Evolutionary conservation across 345 rosid genomes (phyloP), one percentile per base, ranked within the genome.

Genomic region (Syzygium oleosum): DNA sequence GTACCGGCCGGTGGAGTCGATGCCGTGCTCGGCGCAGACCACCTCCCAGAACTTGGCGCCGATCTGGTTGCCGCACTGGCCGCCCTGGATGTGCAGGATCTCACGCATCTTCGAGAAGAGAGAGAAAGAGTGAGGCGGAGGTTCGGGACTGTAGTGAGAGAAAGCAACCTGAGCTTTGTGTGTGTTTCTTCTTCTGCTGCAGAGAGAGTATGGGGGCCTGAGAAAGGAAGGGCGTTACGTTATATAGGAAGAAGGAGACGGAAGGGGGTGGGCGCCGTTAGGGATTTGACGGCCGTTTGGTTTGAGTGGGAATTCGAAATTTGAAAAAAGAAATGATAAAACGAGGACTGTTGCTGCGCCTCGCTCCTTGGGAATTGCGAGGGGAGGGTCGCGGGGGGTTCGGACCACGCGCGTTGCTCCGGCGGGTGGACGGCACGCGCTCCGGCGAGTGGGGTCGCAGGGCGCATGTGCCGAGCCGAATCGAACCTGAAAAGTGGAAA

Each of bases 31-130:
- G 56, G 92, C 88, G 84, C 94, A 92, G 34, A 92, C 93, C 78
- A 92, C 94, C 89, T 92, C 94, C 94, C 94, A 92, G 90, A 92
- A 91, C 92, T 92, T 94, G 49, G 96, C 96, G 0, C 96, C 97
- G 90, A 94, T 94, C 91, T 95, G 97, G 94, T 95, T 95, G 84
- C 97, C 97, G 65, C 97, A 95, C 84, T 95, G 97, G 58, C 97
- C 97, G 5, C 96, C 97, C 83, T 95, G 97, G 49, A 95, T 90
- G 90, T 95, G 97, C 55, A 95, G 96, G 90, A 95, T 95, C 88
- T 95, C 97, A 85, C 97, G 95, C 97, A 95, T 95, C 85, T 93
- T 92, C 49, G 49, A n/a, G 87, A 38, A 52, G n/a, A 56, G 84
- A 59, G 85, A 16, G 59, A 86, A 2, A 7, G 84, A 53, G 86